These are phyloP conservation scores for Geotrichum aggregatum DNA, from an alignment of 1,139 yeast species.

Conservation along the genomic window DNA sequence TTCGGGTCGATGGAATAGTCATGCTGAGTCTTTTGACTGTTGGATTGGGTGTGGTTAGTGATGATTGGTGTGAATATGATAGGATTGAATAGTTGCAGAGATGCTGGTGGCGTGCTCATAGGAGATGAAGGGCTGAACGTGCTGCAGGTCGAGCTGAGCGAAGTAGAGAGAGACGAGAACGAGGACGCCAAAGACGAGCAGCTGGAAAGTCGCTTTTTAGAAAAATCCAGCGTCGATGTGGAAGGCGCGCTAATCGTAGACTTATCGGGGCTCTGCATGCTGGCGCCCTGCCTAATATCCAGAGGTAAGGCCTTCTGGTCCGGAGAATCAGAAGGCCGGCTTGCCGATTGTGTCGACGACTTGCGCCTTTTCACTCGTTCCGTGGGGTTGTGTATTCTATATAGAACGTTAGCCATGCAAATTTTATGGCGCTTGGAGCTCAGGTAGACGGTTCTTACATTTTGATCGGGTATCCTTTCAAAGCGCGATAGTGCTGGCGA, in stretches of 20 bases:
- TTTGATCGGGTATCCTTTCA: constrained; percentile 29
- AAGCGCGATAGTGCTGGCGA: constrained; percentile 30
- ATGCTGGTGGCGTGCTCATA: constrained; percentile 1
- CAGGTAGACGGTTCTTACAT: constrained; percentile 19
- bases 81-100: constrained; percentile 12
- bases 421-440: no score
- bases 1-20: constrained; percentile 7
- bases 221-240: background rate
- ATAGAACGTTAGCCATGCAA: no score
- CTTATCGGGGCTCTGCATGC: background rate
- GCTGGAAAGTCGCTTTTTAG: background rate
- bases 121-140: background rate
- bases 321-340: background rate
- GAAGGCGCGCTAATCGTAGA: no score
- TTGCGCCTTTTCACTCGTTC: constrained; percentile 7
- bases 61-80: constrained; percentile 17
- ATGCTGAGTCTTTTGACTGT: background rate
- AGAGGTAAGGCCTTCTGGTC: background rate
- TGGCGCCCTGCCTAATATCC: background rate
- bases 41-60: no score
- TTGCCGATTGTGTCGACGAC: background rate
- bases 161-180: background rate
- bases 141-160: constrained; percentile 1
- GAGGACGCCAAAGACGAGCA: background rate
- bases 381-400: constrained; percentile 9